These are phyloP conservation scores for Podospora australis DNA, from an alignment of 495 filamentous ascomycete genomes.

Conservation along the genomic window DNA sequence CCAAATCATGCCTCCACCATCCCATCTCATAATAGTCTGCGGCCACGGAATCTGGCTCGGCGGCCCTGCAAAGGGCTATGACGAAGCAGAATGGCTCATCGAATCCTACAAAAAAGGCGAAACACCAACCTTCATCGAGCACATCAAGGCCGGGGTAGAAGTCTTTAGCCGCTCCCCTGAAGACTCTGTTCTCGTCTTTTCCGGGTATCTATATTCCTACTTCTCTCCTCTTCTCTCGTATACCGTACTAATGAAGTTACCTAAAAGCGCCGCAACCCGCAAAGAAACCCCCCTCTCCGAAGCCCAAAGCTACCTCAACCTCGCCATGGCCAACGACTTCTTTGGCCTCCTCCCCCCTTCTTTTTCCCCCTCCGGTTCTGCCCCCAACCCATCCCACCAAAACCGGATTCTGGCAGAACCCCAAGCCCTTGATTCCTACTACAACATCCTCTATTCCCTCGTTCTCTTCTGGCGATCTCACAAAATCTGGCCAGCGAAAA, in stretches of 20 bases:
- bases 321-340: constrained; percentile 19
- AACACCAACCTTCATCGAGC: constrained; percentile 63
- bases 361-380: neutral
- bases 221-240: neutral
- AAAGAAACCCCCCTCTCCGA: constrained; percentile 50
- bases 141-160: constrained; percentile 58
- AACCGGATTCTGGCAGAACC: constrained; percentile 50
- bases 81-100: constrained; percentile 66
- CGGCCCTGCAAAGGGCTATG: constrained; percentile 49
- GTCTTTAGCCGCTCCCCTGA: constrained; percentile 32
- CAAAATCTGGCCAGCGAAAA: constrained; percentile 40
- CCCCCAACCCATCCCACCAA: too few relatives aligned
- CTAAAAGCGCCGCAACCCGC: constrained; percentile 55
- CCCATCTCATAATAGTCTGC: constrained; percentile 66
- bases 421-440: constrained; percentile 70
- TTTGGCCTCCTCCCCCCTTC: neutral
- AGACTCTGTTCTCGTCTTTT: constrained; percentile 58
- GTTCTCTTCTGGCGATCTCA: constrained; percentile 47
- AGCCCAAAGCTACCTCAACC: constrained; percentile 57
- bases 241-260: constrained; percentile 1
- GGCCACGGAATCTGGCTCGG: constrained; percentile 75
- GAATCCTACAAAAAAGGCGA: constrained; percentile 67
- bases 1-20: constrained; percentile 15
- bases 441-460: constrained; percentile 69
- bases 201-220: constrained; percentile 48